These are phyloP conservation scores for Daldinia childiae DNA, from an alignment of 495 filamentous ascomycete species.

Conservation along the genomic window DNA sequence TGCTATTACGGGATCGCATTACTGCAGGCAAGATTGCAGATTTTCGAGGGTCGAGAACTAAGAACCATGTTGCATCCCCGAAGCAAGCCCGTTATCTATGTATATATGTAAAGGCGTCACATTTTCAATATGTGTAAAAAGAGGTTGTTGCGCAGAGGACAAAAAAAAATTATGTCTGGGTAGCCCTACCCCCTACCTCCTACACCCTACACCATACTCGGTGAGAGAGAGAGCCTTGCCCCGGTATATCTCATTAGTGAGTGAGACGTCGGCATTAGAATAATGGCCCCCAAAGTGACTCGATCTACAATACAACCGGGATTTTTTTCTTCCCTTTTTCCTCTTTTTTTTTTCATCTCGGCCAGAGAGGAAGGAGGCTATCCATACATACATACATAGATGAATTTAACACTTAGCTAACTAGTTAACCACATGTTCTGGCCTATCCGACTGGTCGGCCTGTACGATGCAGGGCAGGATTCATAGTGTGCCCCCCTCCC, in stretches of 20 bases:
- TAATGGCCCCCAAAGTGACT: slow-evolving; percentile 25
- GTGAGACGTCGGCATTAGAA: slow-evolving; percentile 27
- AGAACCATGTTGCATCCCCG: slow-evolving; percentile 18
- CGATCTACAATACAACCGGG: slow-evolving; percentile 34
- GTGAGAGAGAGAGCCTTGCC: slow-evolving; percentile 29
- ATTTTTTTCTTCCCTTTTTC: slow-evolving; percentile 26
- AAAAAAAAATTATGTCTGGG: slow-evolving; percentile 1
- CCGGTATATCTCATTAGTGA: no score
- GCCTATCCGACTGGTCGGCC: slow-evolving; percentile 1
- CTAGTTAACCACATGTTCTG: background rate
- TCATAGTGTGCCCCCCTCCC: no score
- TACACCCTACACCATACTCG: no score
- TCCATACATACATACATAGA: no score
- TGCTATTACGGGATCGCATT: slow-evolving; percentile 29
- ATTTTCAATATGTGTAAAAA: no score
- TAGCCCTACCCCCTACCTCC: no score
- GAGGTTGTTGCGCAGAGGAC: background rate
- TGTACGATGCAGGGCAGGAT: background rate
- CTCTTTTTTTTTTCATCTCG: slow-evolving; percentile 17
- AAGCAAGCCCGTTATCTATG: slow-evolving; percentile 17
- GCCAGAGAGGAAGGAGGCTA: slow-evolving; percentile 35
- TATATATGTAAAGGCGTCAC: slow-evolving; percentile 15
- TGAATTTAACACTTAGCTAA: no score
- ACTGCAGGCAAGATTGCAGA: slow-evolving; percentile 34
- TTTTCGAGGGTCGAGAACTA: slow-evolving; percentile 20